These are phyloP conservation scores for Capsaspora owczarzaki DNA, from an alignment of 78 protist genomes.

Conservation along the genomic window DNA sequence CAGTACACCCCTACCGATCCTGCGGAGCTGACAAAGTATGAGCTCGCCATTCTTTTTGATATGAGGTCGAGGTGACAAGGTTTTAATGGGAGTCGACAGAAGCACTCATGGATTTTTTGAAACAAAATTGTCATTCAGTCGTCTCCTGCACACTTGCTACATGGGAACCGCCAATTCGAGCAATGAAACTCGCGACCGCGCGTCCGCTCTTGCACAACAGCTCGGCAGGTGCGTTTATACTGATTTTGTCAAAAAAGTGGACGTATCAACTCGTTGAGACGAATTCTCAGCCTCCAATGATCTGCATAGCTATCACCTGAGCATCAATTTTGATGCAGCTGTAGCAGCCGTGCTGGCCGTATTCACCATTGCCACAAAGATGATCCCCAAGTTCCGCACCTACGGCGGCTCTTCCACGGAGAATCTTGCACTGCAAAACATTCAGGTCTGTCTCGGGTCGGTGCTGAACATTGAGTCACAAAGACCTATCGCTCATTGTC, in stretches of 20 bases:
- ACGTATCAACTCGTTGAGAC: neutral
- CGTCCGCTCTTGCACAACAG: constrained; percentile 3
- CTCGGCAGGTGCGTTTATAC: neutral
- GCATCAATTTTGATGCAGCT: constrained; percentile 39
- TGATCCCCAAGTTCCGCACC: constrained; percentile 33
- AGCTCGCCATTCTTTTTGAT: too few relatives aligned
- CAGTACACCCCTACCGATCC: too few relatives aligned
- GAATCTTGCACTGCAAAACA: constrained; percentile 79
- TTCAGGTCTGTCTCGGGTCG: constrained; percentile 52
- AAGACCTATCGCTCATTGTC: too few relatives aligned
- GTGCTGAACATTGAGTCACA: too few relatives aligned
- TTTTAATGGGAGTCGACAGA: too few relatives aligned
- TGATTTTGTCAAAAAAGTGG: neutral
- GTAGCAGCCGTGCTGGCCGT: constrained; percentile 21
- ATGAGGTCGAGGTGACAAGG: too few relatives aligned
- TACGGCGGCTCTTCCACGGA: constrained; percentile 23
- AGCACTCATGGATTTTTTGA: too few relatives aligned
- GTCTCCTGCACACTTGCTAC: constrained; percentile 51
- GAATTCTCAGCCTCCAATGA: too few relatives aligned
- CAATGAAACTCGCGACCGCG: constrained; percentile 48
- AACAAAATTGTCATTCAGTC: too few relatives aligned
- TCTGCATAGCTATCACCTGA: neutral
- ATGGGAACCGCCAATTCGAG: constrained; percentile 54
- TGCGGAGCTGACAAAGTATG: too few relatives aligned
- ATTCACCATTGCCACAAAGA: constrained; percentile 8